phyloP scores from a whole-genome alignment of 345 rosid species.

The Eucalyptus cloeziana region DNA sequence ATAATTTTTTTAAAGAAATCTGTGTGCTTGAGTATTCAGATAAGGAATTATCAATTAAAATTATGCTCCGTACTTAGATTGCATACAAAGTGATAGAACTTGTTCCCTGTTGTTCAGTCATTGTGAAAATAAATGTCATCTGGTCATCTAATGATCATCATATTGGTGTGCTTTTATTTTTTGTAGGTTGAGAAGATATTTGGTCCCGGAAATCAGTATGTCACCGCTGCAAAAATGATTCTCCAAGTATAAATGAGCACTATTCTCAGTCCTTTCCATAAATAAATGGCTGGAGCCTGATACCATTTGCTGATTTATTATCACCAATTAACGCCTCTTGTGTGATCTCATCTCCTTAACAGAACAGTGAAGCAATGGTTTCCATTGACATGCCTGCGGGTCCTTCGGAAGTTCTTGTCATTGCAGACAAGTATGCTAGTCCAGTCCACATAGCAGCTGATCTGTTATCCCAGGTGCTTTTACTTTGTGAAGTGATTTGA shows the following conservation, averaged over 20 bases:
- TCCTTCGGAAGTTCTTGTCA: conserved; percentile 92
- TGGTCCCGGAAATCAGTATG: conserved; percentile 96
- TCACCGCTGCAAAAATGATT: conserved; percentile 95
- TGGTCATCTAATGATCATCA: neutral
- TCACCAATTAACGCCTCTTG: neutral
- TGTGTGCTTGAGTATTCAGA: neutral
- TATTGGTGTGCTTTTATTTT: neutral
- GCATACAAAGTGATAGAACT: neutral
- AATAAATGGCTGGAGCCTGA: neutral
- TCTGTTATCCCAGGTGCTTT: conserved; percentile 79
- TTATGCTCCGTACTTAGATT: neutral
- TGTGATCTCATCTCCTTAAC: neutral
- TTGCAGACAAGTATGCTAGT: conserved; percentile 72
- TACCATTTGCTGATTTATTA: neutral
- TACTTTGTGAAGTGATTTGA: neutral
- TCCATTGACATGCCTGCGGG: conserved; percentile 99
- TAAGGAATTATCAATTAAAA: neutral
- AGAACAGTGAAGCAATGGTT: conserved; percentile 99
- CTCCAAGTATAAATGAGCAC: conserved; percentile 45
- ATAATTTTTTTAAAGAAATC: too few relatives aligned
- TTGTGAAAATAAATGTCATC: neutral
- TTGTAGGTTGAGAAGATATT: conserved; percentile 81
- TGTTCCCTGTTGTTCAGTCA: neutral
- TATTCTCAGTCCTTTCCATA: neutral
- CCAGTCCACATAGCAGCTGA: conserved; percentile 93